A percentile compares a stretch with the other conserved stretches of the same genome.
Conservation (phyloP, 2,329 filamentous ascomycete species). For the Cytospora leucostoma region DNA sequence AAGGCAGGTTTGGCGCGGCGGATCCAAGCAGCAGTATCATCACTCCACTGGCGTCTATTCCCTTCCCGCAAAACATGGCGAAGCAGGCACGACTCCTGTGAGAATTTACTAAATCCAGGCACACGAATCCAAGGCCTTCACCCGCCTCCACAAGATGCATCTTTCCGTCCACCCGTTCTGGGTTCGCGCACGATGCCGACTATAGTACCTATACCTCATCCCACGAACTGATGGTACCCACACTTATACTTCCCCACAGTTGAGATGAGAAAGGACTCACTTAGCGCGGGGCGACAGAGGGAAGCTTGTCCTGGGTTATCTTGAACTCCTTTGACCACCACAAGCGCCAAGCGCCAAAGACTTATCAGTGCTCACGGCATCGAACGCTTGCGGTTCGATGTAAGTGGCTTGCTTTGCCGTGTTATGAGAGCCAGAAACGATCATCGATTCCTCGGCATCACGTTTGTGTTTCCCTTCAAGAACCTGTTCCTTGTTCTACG, state of each 20-base stretch:
- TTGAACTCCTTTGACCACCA: slow-evolving; percentile 1
- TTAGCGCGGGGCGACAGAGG: neutral
- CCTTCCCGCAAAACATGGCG: slow-evolving; percentile 13
- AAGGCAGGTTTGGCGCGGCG: slow-evolving; percentile 6
- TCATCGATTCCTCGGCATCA: neutral
- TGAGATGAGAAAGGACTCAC: neutral
- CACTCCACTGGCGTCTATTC: neutral
- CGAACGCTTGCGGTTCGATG: slow-evolving; percentile 4
- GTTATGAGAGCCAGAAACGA: neutral
- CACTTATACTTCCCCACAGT: neutral
- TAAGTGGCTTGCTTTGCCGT: slow-evolving; percentile 2
- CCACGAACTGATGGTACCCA: neutral
- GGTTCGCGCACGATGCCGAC: neutral
- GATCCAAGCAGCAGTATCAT: neutral
- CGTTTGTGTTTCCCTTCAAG: neutral
- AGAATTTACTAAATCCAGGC: neutral
- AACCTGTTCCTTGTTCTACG: slow-evolving; percentile 6
- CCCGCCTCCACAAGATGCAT: slow-evolving; percentile 6
- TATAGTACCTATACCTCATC: neutral
- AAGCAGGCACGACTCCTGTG: slow-evolving; percentile 4
- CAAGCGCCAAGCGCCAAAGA: slow-evolving; percentile 5
- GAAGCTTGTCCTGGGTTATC: slow-evolving; percentile 4
- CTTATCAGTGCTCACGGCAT: slow-evolving; percentile 5
- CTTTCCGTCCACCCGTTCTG: slow-evolving; percentile 2
- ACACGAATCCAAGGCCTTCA: slow-evolving; percentile 6